Evolutionary conservation across 208 protist species (phyloP).

Genomic region (Leishmania amazonensis): DNA sequence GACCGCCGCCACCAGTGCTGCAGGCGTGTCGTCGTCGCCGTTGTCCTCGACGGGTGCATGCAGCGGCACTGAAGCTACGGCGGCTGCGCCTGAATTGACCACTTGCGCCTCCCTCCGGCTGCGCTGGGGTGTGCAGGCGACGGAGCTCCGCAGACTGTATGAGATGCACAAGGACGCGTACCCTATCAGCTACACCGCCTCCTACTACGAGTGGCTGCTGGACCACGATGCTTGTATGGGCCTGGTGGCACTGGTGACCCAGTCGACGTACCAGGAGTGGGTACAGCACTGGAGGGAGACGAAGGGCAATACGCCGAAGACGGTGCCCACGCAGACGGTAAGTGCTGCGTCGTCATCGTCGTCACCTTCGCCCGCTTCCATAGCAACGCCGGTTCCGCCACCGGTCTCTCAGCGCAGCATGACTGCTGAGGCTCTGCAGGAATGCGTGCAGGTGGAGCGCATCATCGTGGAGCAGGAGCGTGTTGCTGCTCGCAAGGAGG

Average conservation of each 20-base stretch:
- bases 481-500: conserved; percentile 8
- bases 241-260: conserved; percentile 50
- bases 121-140: conserved; percentile 61
- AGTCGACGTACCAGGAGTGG: conserved; percentile 12
- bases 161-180: conserved; percentile 64
- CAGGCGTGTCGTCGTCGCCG: background rate
- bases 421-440: conserved; percentile 13
- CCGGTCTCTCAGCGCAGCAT: conserved; percentile 18
- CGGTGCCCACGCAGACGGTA: background rate
- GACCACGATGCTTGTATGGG: conserved; percentile 38
- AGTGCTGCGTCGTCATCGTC: background rate
- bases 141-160: conserved; percentile 46
- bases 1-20: background rate
- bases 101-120: conserved; percentile 33
- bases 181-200: conserved; percentile 48
- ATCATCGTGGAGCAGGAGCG: conserved; percentile 34
- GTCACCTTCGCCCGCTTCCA: background rate
- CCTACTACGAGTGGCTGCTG: conserved; percentile 65
- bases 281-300: background rate
- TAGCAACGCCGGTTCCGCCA: conserved; percentile 1
- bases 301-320: background rate
- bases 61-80: background rate
- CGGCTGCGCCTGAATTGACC: background rate
- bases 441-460: conserved; percentile 11
- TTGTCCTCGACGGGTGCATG: background rate